Evolutionary conservation across 164 flowering plant species (phyloP).

Genomic region (Piper longum): DNA sequence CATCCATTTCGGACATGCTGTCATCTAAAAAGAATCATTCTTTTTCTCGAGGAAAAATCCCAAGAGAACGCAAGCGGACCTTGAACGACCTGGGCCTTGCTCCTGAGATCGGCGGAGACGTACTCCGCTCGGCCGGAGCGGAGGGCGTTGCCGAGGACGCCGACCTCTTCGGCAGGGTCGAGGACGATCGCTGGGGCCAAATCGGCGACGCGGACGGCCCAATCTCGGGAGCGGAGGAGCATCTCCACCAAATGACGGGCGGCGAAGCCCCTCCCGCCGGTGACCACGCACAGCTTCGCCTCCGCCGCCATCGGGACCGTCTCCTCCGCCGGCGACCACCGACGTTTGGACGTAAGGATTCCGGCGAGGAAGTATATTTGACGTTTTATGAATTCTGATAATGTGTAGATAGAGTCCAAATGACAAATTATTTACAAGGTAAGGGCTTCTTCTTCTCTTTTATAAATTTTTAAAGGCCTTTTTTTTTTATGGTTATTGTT

Average conservation of each 20-base stretch:
- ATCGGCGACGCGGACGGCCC: conserved; percentile 60
- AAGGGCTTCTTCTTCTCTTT: too few species aligned
- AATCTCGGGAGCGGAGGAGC: conserved; percentile 47
- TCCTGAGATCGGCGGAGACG: conserved; percentile 65
- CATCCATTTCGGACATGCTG: neutral
- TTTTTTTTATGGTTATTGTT: too few species aligned
- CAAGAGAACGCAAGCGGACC: conserved; percentile 18
- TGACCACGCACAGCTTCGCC: conserved; percentile 74
- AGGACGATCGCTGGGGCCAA: conserved; percentile 53
- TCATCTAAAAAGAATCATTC: neutral
- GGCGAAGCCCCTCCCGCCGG: conserved; percentile 92
- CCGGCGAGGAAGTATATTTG: too few species aligned
- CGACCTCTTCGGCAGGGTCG: conserved; percentile 48
- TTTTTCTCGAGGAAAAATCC: too few species aligned
- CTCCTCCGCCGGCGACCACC: neutral
- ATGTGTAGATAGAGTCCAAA: too few species aligned
- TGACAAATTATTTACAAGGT: too few species aligned
- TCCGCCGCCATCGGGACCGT: conserved; percentile 6
- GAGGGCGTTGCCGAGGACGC: conserved; percentile 58
- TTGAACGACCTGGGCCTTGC: conserved; percentile 58
- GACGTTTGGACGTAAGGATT: too few species aligned
- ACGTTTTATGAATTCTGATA: too few species aligned
- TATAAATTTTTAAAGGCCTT: too few species aligned
- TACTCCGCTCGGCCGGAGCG: conserved; percentile 53
- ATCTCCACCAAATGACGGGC: conserved; percentile 87